phyloP scores from a whole-genome alignment of 257 asterid species.

The Ocimum tenuiflorum region DNA sequence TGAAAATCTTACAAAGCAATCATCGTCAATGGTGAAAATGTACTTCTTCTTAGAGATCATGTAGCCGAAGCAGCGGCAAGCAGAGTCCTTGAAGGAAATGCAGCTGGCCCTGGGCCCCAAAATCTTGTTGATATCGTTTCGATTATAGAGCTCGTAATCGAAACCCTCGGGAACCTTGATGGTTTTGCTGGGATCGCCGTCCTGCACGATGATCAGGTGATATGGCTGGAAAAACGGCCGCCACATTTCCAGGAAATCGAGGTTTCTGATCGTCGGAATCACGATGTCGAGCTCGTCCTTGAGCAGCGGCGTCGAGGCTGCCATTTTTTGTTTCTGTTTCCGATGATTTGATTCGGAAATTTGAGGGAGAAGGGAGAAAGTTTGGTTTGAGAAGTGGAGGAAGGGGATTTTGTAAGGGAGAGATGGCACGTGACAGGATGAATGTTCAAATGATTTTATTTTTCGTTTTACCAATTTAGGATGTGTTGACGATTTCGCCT shows the following conservation, averaged over 20 bases:
- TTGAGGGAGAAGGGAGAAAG: not conserved
- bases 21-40: conserved; percentile 45
- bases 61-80: conserved; percentile 43
- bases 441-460: too few species aligned
- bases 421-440: not conserved
- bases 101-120: conserved; percentile 43
- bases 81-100: conserved; percentile 45
- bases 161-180: conserved; percentile 42
- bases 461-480: not conserved
- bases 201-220: conserved; percentile 39
- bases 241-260: conserved; percentile 43
- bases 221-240: conserved; percentile 37
- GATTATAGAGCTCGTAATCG: conserved; percentile 38
- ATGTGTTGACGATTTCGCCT: too few species aligned
- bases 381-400: not conserved
- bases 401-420: not conserved
- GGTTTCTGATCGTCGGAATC: conserved; percentile 40
- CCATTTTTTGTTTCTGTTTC: conserved; percentile 8
- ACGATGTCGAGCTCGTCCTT: conserved; percentile 39
- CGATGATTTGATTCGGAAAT: not conserved
- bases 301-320: conserved; percentile 24
- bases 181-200: conserved; percentile 34
- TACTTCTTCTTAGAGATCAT: conserved; percentile 44
- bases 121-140: conserved; percentile 36
- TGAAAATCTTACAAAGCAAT: conserved; percentile 37